A percentile compares a stretch with the other conserved stretches of the same genome.
Conservation (phyloP, 2,329 filamentous ascomycete species). For the Cercospora sojina region DNA sequence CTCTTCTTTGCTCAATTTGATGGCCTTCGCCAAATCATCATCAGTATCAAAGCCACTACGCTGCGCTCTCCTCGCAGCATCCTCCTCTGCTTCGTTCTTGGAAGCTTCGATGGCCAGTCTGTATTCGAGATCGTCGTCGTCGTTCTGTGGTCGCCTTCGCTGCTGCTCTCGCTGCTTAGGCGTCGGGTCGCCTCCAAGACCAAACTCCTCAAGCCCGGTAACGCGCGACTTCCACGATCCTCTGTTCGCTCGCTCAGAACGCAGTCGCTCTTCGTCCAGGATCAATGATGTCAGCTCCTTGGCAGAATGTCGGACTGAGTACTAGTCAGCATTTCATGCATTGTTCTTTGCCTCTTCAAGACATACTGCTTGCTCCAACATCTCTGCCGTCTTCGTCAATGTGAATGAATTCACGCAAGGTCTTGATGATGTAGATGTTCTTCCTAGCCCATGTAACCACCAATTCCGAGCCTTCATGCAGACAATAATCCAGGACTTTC, state of each 20-base stretch:
- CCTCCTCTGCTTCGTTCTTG: slow-evolving; percentile 92
- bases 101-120: slow-evolving; percentile 89
- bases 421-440: slow-evolving; percentile 99
- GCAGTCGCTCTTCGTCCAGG: slow-evolving; percentile 87
- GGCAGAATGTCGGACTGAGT: slow-evolving; percentile 85
- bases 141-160: slow-evolving; percentile 38
- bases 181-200: slow-evolving; percentile 41
- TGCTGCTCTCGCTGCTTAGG: slow-evolving; percentile 39
- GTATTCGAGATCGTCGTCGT: slow-evolving; percentile 84
- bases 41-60: slow-evolving; percentile 57
- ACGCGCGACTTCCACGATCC: slow-evolving; percentile 97
- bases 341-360: not conserved
- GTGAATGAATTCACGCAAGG: slow-evolving; percentile 93
- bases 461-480: slow-evolving; percentile 94
- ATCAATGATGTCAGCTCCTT: slow-evolving; percentile 93
- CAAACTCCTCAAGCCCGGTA: slow-evolving; percentile 69
- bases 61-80: slow-evolving; percentile 67
- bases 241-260: slow-evolving; percentile 84
- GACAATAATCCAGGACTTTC: slow-evolving; percentile 95
- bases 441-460: slow-evolving; percentile 98
- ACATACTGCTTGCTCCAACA: slow-evolving; percentile 91
- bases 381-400: slow-evolving; percentile 93
- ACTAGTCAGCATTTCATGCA: slow-evolving; percentile 34
- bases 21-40: slow-evolving; percentile 89
- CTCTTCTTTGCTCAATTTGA: slow-evolving; percentile 91